phyloP scores from a whole-genome alignment of 1,139 yeast species.

The Scheffersomyces lignicola region DNA sequence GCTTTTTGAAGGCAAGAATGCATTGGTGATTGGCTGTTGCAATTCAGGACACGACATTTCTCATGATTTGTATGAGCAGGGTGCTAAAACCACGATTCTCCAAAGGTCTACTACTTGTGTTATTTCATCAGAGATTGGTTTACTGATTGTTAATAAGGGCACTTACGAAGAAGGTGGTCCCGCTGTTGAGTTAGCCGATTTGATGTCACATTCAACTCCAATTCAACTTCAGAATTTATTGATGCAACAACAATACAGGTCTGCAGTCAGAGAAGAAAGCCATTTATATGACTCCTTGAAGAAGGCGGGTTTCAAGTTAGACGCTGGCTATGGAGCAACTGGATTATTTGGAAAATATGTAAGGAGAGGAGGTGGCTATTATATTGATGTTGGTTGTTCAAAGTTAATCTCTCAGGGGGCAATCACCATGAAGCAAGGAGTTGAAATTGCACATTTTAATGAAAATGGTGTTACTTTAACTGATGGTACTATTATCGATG shows the following conservation, averaged over 20 bases:
- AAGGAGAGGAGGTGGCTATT: conserved; percentile 46
- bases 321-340: conserved; percentile 42
- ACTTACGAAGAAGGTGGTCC: conserved; percentile 39
- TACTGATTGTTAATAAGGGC: conserved; percentile 25
- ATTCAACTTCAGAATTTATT: conserved; percentile 25
- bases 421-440: conserved; percentile 34
- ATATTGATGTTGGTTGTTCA: conserved; percentile 46
- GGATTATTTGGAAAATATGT: conserved; percentile 40
- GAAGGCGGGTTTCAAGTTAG: conserved; percentile 36
- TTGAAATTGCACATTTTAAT: conserved; percentile 27
- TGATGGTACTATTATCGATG: conserved; percentile 35
- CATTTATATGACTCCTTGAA: conserved; percentile 27
- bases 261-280: conserved; percentile 28
- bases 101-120: conserved; percentile 47
- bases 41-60: conserved; percentile 47
- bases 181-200: conserved; percentile 34
- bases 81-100: conserved; percentile 40
- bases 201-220: conserved; percentile 31
- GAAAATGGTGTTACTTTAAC: conserved; percentile 35
- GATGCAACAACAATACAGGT: conserved; percentile 31
- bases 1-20: conserved; percentile 37
- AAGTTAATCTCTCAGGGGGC: conserved; percentile 36
- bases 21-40: conserved; percentile 44
- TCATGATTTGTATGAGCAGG: conserved; percentile 44
- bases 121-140: conserved; percentile 34